These are phyloP conservation scores for Saccharomyces paradoxus DNA, from an alignment of 805 yeast species.

Conservation along the genomic window DNA sequence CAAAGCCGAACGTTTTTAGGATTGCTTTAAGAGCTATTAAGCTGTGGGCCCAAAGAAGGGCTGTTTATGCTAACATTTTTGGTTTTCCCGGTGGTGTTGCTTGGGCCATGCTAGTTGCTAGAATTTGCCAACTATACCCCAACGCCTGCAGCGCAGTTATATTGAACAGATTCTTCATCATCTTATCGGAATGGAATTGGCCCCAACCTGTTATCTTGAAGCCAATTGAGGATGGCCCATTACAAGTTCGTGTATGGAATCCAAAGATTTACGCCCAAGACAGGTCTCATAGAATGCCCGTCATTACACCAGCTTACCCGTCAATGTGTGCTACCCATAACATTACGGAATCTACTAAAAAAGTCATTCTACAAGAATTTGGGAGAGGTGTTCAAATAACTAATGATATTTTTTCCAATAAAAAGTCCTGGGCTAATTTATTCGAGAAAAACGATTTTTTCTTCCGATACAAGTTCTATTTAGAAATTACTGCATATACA, in stretches of 20 bases:
- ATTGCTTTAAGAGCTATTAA: slow-evolving; percentile 89
- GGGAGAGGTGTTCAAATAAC: slow-evolving; percentile 65
- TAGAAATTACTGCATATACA: slow-evolving; percentile 75
- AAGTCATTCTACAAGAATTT: slow-evolving; percentile 71
- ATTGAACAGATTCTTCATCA: slow-evolving; percentile 80
- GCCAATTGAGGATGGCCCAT: slow-evolving; percentile 93
- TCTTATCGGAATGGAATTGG: slow-evolving; percentile 90
- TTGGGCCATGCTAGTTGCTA: slow-evolving; percentile 99
- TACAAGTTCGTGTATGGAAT: slow-evolving; percentile 95
- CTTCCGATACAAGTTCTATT: slow-evolving; percentile 73
- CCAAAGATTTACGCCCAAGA: slow-evolving; percentile 86
- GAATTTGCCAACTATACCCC: slow-evolving; percentile 94
- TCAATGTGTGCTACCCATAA: slow-evolving; percentile 99
- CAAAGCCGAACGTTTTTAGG: slow-evolving; percentile 86
- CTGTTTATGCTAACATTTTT: slow-evolving; percentile 86
- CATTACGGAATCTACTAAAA: slow-evolving; percentile 81
- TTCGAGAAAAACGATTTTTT: slow-evolving; percentile 78
- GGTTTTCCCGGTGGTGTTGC: slow-evolving; percentile 99
- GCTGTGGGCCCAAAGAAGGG: slow-evolving; percentile 94
- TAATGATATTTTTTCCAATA: slow-evolving; percentile 57
- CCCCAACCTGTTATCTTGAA: slow-evolving; percentile 94
- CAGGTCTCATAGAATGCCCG: slow-evolving; percentile 90
- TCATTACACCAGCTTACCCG: slow-evolving; percentile 83
- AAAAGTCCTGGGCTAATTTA: slow-evolving; percentile 63
- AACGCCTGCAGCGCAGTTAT: slow-evolving; percentile 91